A percentile compares a stretch with the other conserved stretches of the same genome.
Conservation (phyloP, 768 basidiomycete genomes). For the Naematelia aurantialba region DNA sequence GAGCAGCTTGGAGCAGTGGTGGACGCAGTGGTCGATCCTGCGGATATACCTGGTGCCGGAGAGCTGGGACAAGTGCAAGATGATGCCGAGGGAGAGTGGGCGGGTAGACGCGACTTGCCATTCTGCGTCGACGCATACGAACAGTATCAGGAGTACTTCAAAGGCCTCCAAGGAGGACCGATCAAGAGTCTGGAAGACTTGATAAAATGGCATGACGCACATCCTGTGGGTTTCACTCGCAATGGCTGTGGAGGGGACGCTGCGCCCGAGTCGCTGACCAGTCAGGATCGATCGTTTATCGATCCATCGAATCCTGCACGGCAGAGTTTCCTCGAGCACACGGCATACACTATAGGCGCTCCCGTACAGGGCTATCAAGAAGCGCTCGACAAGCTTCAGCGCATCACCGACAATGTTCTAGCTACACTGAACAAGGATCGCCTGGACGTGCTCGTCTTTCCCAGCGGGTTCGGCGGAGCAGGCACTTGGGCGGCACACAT, state of each 20-base stretch:
- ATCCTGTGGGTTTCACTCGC: slow-evolving; percentile 1
- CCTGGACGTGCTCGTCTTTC: slow-evolving; percentile 1
- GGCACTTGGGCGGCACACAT: neutral
- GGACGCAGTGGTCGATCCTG: neutral
- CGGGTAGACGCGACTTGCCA: neutral
- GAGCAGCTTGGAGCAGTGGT: neutral
- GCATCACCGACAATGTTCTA: neutral
- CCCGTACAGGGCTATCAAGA: neutral
- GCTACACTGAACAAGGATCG: neutral
- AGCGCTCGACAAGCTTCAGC: neutral
- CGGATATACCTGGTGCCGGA: neutral
- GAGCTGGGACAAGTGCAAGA: neutral
- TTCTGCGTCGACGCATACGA: neutral
- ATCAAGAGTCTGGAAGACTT: neutral
- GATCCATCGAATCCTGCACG: neutral
- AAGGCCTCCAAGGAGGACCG: neutral
- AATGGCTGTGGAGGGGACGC: neutral
- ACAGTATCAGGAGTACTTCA: neutral
- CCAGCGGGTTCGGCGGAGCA: neutral
- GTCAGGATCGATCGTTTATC: neutral
- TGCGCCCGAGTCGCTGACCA: neutral
- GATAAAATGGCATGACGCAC: neutral
- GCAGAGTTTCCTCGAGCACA: neutral
- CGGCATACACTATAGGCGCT: neutral
- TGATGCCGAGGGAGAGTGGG: neutral